Evolutionary conservation across 495 filamentous ascomycete species (phyloP), one percentile per base, ranked within the genome.

Genomic region (Chaetomidium leptoderma): DNA sequence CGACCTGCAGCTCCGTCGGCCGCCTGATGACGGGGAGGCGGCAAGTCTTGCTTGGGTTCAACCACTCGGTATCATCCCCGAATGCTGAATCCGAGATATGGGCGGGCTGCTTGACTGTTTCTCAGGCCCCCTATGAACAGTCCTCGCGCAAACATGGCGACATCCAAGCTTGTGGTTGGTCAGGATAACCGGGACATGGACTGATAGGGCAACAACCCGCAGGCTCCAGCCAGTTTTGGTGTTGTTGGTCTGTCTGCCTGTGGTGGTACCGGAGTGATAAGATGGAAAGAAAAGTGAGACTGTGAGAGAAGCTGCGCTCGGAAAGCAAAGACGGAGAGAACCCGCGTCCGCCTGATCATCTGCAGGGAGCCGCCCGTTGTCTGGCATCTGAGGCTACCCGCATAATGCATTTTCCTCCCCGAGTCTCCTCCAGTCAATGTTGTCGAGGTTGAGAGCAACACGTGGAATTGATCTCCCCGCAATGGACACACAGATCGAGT

Each of bases 321-420:
- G n/a, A n/a, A n/a, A n/a, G n/a, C n/a, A 40, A 40, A 40, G 1
- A 21, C 16, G 37, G 4, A 35, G 9, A 35, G 9, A 13, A 9
- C 9, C 32, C 9, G 32, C 32, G 32, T n/a, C 2, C 32, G 14
- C 32, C 32, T 35, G 32, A 35, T 35, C 32, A 35, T 35, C 43
- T 46, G 11, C 43, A 46, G 26, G 10, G 14, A 14, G 9, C 46
- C 16, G 9, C 19, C 16, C 27, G 33, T n/a, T 39, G 24, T n/a
- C 19, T 21, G 10, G 27, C 17, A 52, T 35, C 27, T 52, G 48
- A 52, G 48, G 48, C 48, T 52, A 33, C 16, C 32, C 11, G 48
- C 48, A 37, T 51, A 23, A 14, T 6, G 24, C 24, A 27, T 1
- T 11, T 46, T 9, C 32, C 32, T 4, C 9, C 14, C 3, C 32